Evolutionary conservation across 2,329 filamentous ascomycete species (phyloP), one percentile per base, ranked within the genome.

Genomic region (Colletotrichum eleusines): DNA sequence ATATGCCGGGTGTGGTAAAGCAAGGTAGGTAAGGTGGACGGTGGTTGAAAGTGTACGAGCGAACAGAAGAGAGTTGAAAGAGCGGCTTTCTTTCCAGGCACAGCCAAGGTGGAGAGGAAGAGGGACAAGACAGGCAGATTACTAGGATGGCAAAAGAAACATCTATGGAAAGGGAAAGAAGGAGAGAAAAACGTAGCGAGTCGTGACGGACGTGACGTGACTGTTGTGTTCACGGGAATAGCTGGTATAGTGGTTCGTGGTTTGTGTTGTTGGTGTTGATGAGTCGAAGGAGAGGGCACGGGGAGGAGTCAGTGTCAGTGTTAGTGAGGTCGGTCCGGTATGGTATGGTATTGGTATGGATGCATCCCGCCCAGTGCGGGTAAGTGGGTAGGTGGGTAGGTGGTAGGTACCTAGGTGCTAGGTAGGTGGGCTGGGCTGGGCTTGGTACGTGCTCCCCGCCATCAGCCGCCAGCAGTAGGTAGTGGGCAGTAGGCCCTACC

Each of bases 151-250:
- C 63, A 42, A 59, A 40, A 38, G 40, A 58, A 46, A 65, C 57
- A 63, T 72, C 69, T 72, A 72, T 66, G 51, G 69, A 70, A 72
- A 44, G 48, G 60, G 60, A 71, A 54, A 69, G 59, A 71, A 54
- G 69, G 65, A 69, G 64, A 46, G 53, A 66, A 72, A 72, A 61
- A 61, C 61, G 54, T 61, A 40, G 48, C 60, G 28, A 40, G 61
- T 65, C 66, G 68, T 71, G 55, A 71, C 63, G 63, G 57, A 67
- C 64, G 69, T 68, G 64, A 71, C 64, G 69, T 71, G 68, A 71
- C 66, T 60, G 55, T 42, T 46, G 28, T 72, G 69, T 72, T 72
- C 66, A 70, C 66, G 69, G 61, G 69, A 72, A 65, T 64, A 57
- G 66, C 61, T 62, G 69, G 31, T 61, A 70, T 64, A 40, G 40